A percentile compares a stretch with the other conserved stretches of the same genome.
Conservation (phyloP, 1,284 basidiomycete species). For the Marasmius tenuissimus region DNA sequence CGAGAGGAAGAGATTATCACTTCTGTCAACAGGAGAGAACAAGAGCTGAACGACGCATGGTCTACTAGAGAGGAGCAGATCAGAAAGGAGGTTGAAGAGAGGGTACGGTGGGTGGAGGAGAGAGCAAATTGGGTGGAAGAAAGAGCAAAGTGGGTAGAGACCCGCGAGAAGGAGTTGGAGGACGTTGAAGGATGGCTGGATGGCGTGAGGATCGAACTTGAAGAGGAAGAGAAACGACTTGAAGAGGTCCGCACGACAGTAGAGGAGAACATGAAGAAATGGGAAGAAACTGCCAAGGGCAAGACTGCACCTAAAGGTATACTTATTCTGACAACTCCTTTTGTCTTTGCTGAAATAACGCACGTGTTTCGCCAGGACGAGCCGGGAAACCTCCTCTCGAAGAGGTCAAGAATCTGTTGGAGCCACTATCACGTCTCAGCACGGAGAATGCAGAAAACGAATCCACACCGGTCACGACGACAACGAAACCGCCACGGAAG, state of each 20-base stretch:
- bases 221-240: conserved; percentile 49
- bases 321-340: not conserved
- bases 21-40: conserved; percentile 66
- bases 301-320: conserved; percentile 15
- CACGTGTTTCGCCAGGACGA: conserved; percentile 28
- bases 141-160: conserved; percentile 50
- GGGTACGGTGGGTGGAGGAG: conserved; percentile 30
- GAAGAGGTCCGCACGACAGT: conserved; percentile 44
- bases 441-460: conserved; percentile 14
- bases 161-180: conserved; percentile 51
- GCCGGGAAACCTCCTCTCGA: conserved; percentile 65
- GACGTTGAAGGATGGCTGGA: conserved; percentile 51
- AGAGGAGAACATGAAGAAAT: conserved; percentile 42
- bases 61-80: conserved; percentile 55
- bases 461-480: conserved; percentile 24
- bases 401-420: conserved; percentile 70
- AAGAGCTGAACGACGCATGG: conserved; percentile 69
- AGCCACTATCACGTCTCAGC: conserved; percentile 44
- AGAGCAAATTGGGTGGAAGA: conserved; percentile 34
- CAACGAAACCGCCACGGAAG: conserved; percentile 26
- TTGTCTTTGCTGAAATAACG: not conserved
- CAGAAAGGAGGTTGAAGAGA: conserved; percentile 45
- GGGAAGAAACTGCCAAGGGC: conserved; percentile 34
- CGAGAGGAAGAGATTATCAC: conserved; percentile 73
- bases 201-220: conserved; percentile 37